A percentile compares a stretch with the other conserved stretches of the same genome.
Evolutionary conservation across 1,284 basidiomycete genomes (phyloP).

Genomic region (Cryptococcus sp.): DNA sequence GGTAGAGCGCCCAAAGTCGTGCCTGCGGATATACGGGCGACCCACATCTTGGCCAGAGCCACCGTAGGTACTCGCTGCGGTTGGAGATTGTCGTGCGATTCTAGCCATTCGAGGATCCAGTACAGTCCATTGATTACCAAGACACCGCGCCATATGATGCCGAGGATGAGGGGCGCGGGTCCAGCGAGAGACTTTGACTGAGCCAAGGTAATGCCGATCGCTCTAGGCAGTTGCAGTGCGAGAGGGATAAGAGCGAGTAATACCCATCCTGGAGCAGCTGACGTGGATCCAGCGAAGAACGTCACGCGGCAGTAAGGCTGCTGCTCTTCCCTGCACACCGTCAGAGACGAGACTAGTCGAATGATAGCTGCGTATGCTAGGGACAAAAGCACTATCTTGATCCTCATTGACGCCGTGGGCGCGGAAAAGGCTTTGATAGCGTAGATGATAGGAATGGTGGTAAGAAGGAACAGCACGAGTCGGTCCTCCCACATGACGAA

Average conservation of each 20-base stretch:
- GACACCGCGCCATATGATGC: slow-evolving; percentile 61
- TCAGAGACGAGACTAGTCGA: slow-evolving; percentile 71
- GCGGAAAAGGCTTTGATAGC: slow-evolving; percentile 64
- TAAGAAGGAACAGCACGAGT: slow-evolving; percentile 71
- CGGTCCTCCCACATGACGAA: slow-evolving; percentile 96
- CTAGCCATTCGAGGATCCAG: slow-evolving; percentile 80
- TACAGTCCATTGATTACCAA: slow-evolving; percentile 64
- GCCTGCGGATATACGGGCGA: slow-evolving; percentile 64
- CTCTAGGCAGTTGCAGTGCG: slow-evolving; percentile 63
- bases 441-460: slow-evolving; percentile 61
- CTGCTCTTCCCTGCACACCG: slow-evolving; percentile 94
- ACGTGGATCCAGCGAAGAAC: slow-evolving; percentile 74
- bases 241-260: slow-evolving; percentile 62
- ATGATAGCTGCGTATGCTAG: slow-evolving; percentile 68
- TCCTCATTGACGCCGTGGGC: slow-evolving; percentile 68
- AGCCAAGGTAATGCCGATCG: slow-evolving; percentile 63
- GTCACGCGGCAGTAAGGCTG: slow-evolving; percentile 80
- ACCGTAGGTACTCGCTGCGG: slow-evolving; percentile 52
- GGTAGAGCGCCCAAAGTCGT: slow-evolving; percentile 61
- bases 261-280: slow-evolving; percentile 64
- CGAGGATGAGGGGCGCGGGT: slow-evolving; percentile 66
- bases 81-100: slow-evolving; percentile 54
- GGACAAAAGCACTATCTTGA: slow-evolving; percentile 72
- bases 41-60: slow-evolving; percentile 61
- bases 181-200: slow-evolving; percentile 75